These are phyloP conservation scores for Spergularia marina DNA, from an alignment of 148 eudicot species.

Conservation along the genomic window DNA sequence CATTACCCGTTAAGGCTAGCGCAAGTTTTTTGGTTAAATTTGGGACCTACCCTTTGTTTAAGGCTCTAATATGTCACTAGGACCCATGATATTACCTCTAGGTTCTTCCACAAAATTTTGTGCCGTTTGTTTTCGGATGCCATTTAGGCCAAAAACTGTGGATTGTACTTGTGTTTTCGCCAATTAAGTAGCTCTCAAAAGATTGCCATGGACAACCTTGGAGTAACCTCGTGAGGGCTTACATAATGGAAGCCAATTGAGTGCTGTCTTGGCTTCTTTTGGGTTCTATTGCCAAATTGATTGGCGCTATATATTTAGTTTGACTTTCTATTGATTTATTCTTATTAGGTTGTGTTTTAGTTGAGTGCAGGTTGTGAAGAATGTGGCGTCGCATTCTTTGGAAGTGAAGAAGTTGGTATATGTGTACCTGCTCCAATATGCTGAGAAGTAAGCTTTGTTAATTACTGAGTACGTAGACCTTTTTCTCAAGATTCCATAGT, in stretches of 20 bases:
- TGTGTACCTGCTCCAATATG: conserved; percentile 89
- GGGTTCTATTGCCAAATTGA: conserved; percentile 8
- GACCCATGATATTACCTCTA: too few relatives aligned
- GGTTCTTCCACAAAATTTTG: too few relatives aligned
- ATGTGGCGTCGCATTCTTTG: conserved; percentile 88
- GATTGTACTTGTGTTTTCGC: too few relatives aligned
- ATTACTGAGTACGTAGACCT: conserved; percentile 3
- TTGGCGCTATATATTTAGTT: not conserved
- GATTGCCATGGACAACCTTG: too few relatives aligned
- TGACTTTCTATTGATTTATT: not conserved
- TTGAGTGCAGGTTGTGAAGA: conserved; percentile 78
- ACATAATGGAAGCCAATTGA: not conserved
- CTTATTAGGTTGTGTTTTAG: conserved; percentile 20
- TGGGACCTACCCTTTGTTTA: too few relatives aligned
- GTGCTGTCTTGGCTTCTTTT: conserved; percentile 3
- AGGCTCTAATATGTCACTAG: too few relatives aligned
- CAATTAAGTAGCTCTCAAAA: too few relatives aligned
- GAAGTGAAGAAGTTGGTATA: conserved; percentile 99
- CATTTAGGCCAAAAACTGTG: too few relatives aligned
- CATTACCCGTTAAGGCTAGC: too few relatives aligned
- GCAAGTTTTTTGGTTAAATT: too few relatives aligned
- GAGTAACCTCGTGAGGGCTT: too few relatives aligned
- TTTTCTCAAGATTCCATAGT: not conserved
- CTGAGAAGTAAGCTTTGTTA: conserved; percentile 73
- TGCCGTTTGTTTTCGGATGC: too few relatives aligned